Conservation (phyloP, 1,284 basidiomycete species). For the Tilletia indica region DNA sequence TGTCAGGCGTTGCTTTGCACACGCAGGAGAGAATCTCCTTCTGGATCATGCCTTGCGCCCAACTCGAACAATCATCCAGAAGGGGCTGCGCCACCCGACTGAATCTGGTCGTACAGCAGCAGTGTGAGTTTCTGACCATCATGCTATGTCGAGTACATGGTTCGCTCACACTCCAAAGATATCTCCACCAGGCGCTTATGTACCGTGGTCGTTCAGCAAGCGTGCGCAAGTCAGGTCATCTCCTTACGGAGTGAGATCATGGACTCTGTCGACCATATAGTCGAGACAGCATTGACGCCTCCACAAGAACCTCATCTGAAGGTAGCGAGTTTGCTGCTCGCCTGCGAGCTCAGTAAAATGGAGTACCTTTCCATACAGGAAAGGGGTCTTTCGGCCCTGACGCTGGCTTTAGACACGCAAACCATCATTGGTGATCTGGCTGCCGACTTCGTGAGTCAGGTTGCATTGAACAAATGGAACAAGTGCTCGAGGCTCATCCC, state of each 20-base stretch:
- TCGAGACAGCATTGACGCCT: background rate
- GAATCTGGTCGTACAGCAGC: constrained; percentile 5
- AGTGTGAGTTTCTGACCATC: background rate
- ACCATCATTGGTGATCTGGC: constrained; percentile 10
- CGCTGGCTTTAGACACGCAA: background rate
- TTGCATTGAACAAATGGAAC: no score
- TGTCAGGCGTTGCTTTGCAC: constrained; percentile 5
- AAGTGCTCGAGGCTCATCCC: no score
- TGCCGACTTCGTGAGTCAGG: constrained; percentile 20
- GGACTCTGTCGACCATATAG: constrained; percentile 1
- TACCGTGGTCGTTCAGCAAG: background rate
- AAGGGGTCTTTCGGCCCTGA: background rate
- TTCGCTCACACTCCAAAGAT: background rate
- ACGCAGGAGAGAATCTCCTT: background rate
- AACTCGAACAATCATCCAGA: constrained; percentile 10
- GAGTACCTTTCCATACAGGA: background rate
- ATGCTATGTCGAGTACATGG: background rate
- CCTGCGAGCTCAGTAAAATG: background rate
- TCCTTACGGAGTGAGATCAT: constrained; percentile 2
- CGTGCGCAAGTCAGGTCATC: constrained; percentile 1
- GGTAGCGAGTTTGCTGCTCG: constrained; percentile 1
- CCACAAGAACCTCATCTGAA: background rate
- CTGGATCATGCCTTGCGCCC: constrained; percentile 8
- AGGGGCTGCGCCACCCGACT: constrained; percentile 1
- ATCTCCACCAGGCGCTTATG: background rate